Conservation (phyloP, 148 eudicot species). For the Polygonum aviculare region DNA sequence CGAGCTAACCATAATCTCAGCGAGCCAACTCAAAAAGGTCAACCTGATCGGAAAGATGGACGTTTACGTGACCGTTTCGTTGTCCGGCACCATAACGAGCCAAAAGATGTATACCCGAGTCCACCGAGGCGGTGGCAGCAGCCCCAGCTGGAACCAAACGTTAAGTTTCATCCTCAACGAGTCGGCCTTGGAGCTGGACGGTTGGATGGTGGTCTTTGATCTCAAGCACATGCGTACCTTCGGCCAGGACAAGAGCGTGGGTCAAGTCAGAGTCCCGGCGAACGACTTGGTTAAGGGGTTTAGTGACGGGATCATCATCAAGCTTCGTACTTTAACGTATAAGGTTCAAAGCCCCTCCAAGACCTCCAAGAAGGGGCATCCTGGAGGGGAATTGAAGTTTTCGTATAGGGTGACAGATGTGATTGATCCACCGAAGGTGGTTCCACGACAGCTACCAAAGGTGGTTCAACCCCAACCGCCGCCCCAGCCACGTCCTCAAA, state of each 20-base stretch:
- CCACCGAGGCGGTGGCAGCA: constrained; percentile 35
- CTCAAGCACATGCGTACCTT: constrained; percentile 27
- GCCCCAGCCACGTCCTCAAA: too few relatives aligned
- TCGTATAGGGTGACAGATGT: too few relatives aligned
- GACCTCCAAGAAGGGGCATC: too few relatives aligned
- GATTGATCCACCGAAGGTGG: too few relatives aligned
- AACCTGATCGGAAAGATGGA: constrained; percentile 48
- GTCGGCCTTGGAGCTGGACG: neutral
- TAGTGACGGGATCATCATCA: too few relatives aligned
- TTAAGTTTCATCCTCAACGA: constrained; percentile 37
- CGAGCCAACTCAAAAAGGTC: constrained; percentile 44
- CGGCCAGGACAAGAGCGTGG: constrained; percentile 37
- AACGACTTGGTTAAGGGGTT: constrained; percentile 12
- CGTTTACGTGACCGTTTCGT: constrained; percentile 19
- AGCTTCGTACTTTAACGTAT: too few relatives aligned
- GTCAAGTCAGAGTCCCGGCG: constrained; percentile 32
- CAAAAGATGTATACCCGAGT: constrained; percentile 34
- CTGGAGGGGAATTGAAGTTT: too few relatives aligned
- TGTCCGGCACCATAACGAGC: constrained; percentile 26
- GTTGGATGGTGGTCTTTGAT: constrained; percentile 17
- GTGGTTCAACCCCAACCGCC: too few relatives aligned
- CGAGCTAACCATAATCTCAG: constrained; percentile 33
- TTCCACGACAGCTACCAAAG: too few relatives aligned
- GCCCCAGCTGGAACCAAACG: constrained; percentile 37
- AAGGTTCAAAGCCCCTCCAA: too few relatives aligned